Conservation (phyloP, 2,329 filamentous ascomycete genomes). For the Penicillium crustosum region DNA sequence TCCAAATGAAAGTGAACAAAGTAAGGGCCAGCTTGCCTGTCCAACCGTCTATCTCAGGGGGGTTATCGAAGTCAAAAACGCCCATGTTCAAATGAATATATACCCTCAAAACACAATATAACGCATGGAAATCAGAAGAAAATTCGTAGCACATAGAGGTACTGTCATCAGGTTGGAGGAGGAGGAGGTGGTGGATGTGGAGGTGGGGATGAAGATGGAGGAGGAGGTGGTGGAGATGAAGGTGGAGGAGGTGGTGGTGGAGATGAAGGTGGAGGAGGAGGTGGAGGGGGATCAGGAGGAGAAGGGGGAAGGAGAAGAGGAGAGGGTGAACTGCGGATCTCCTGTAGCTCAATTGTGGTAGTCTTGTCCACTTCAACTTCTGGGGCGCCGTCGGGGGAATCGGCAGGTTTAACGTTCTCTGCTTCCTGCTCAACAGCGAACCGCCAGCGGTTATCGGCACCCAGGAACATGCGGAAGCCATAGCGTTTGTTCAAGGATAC, state of each 20-base stretch:
- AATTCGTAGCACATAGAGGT: constrained; percentile 3
- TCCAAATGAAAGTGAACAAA: constrained; percentile 3
- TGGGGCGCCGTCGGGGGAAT: background rate
- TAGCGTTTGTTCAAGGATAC: constrained; percentile 32
- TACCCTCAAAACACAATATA: background rate
- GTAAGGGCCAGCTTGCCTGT: constrained; percentile 6
- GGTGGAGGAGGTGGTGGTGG: background rate
- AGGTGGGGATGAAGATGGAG: background rate
- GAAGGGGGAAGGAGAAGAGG: constrained; percentile 4
- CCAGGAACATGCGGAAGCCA: constrained; percentile 34
- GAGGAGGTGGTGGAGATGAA: background rate
- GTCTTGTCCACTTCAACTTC: constrained; percentile 23
- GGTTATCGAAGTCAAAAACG: background rate
- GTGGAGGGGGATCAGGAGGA: background rate
- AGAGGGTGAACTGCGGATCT: constrained; percentile 10
- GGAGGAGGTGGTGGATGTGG: background rate
- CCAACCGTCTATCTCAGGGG: background rate
- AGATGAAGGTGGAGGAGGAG: background rate
- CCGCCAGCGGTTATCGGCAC: constrained; percentile 30
- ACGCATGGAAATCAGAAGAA: background rate
- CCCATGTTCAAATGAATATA: constrained; percentile 1
- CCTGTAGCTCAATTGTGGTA: constrained; percentile 21
- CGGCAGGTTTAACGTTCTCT: background rate
- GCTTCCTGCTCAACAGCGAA: constrained; percentile 37
- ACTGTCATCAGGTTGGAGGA: background rate